Conservation (phyloP, 768 basidiomycete species). For the Leucocoprinus birnbaumii region DNA sequence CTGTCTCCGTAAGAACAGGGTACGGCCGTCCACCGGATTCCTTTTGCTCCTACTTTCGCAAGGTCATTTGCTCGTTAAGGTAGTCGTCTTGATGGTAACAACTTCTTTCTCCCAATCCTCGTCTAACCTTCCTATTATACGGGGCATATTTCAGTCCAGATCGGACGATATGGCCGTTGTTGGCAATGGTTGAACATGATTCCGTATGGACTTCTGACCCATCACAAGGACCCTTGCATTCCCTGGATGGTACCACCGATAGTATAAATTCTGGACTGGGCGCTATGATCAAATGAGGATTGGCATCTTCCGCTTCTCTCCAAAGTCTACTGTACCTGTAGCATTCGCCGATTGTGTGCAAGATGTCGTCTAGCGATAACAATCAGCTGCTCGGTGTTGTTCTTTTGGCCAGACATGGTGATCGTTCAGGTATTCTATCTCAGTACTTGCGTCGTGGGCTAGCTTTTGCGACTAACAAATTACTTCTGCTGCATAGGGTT, state of each 20-base stretch:
- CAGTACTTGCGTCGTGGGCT: too few species aligned
- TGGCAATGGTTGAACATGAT: neutral
- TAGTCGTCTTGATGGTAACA: too few species aligned
- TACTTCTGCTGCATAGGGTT: slow-evolving; percentile 37
- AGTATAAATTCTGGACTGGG: neutral
- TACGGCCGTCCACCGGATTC: too few species aligned
- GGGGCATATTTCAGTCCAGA: too few species aligned
- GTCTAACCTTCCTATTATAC: too few species aligned
- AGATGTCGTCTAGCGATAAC: slow-evolving; percentile 10
- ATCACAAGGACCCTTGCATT: neutral
- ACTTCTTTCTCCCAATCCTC: too few species aligned
- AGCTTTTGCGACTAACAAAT: too few species aligned
- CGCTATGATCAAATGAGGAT: neutral
- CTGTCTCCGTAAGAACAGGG: too few species aligned
- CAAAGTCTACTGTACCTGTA: neutral
- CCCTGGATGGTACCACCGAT: neutral
- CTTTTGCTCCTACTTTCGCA: too few species aligned
- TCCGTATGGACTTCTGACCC: neutral
- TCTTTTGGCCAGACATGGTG: slow-evolving; percentile 57
- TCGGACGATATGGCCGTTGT: neutral
- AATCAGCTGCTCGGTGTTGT: slow-evolving; percentile 50
- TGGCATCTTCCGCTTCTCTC: neutral
- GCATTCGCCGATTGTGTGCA: neutral
- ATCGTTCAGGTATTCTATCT: slow-evolving; percentile 46
- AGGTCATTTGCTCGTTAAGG: too few species aligned